A percentile compares a stretch with the other conserved stretches of the same genome.
Evolutionary conservation across 306 rosid genomes (phyloP).

Genomic region (Cucumis cinereus): DNA sequence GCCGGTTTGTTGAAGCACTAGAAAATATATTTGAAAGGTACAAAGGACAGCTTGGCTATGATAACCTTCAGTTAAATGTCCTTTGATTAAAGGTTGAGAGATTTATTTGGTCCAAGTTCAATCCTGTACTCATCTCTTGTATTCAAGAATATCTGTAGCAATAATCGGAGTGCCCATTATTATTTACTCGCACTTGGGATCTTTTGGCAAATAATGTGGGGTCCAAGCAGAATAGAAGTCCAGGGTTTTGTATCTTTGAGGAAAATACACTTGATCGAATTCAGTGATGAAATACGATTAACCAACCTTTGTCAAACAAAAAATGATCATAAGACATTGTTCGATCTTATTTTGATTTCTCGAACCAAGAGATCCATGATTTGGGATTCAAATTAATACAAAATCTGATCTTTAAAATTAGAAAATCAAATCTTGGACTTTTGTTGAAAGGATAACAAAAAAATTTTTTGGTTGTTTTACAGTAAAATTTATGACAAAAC

Average conservation of each 20-base stretch:
- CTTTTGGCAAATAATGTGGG: neutral
- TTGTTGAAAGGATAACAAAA: too few relatives aligned
- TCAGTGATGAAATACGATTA: too few relatives aligned
- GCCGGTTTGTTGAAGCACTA: slow-evolving; percentile 58
- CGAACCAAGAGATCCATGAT: too few relatives aligned
- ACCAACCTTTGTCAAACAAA: too few relatives aligned
- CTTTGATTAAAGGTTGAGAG: slow-evolving; percentile 24
- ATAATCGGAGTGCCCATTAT: neutral
- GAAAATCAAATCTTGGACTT: too few relatives aligned
- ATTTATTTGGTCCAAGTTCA: neutral
- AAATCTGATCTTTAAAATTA: too few relatives aligned
- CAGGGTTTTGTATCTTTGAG: neutral
- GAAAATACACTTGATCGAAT: too few relatives aligned
- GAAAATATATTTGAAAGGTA: slow-evolving; percentile 69
- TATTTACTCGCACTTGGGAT: neutral
- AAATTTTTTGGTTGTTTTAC: too few relatives aligned
- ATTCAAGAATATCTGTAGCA: neutral
- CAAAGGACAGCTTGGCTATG: slow-evolving; percentile 55
- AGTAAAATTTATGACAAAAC: too few relatives aligned
- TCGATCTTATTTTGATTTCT: too few relatives aligned
- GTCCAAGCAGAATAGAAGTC: neutral
- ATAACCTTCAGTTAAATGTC: slow-evolving; percentile 53
- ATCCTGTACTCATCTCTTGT: neutral
- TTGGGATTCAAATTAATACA: too few relatives aligned
- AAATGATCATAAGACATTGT: too few relatives aligned